Percentiles rank a stretch among this genome's conserved stretches.
Conservation (phyloP, 2,329 filamentous ascomycete genomes). For the Aspergillus aculeatinus region DNA sequence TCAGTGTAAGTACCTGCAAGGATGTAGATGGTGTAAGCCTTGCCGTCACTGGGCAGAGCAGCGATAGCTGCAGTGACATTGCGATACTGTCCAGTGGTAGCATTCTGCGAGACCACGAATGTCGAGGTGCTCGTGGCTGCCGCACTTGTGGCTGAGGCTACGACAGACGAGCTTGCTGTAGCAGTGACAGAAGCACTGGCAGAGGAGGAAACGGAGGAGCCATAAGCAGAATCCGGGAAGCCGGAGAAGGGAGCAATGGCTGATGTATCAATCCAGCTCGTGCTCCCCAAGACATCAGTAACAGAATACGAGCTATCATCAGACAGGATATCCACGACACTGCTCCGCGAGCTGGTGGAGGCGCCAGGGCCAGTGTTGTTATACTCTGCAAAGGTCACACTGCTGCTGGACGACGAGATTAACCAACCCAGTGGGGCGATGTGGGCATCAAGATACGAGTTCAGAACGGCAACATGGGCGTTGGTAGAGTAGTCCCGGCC, state of each 20-base stretch:
- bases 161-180: neutral
- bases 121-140: conserved; percentile 19
- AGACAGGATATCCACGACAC: neutral
- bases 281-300: neutral
- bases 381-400: neutral
- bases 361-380: conserved; percentile 1
- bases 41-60: conserved; percentile 44
- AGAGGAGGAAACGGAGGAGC: neutral
- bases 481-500: neutral
- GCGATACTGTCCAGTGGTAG: conserved; percentile 41
- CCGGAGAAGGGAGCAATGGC: neutral
- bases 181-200: neutral
- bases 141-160: neutral
- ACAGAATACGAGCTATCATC: neutral
- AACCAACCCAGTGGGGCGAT: neutral
- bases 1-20: conserved; percentile 45
- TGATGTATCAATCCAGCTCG: neutral
- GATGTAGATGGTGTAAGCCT: conserved; percentile 43
- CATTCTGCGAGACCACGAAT: conserved; percentile 31
- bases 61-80: conserved; percentile 47
- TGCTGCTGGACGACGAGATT: neutral
- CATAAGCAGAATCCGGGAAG: neutral
- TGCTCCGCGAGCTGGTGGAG: neutral
- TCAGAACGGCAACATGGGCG: neutral
- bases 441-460: neutral